Percentiles rank a stretch among this genome's conserved stretches.
Conservation (phyloP, 2,329 filamentous ascomycete genomes). For the Monosporascus sp. region DNA sequence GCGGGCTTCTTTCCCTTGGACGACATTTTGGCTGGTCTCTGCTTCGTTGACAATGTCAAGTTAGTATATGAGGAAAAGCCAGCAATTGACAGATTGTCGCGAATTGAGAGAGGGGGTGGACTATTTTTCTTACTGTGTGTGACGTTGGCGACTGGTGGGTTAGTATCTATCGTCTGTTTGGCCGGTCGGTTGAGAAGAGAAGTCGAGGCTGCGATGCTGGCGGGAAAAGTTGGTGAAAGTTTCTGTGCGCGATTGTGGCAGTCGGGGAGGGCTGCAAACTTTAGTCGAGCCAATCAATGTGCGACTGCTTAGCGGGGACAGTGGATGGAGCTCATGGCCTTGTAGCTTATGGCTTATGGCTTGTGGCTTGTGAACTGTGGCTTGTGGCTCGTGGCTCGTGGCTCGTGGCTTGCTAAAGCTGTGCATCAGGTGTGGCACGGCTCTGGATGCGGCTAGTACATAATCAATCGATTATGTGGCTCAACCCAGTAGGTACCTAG, state of each 20-base stretch:
- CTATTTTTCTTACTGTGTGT: neutral
- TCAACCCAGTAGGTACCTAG: no score
- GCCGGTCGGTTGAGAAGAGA: neutral
- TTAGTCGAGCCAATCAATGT: neutral
- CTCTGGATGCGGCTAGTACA: no score
- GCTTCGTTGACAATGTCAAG: neutral
- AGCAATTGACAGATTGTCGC: neutral
- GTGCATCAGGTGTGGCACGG: no score
- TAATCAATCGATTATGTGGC: no score
- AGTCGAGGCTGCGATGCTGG: neutral
- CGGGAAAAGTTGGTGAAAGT: neutral
- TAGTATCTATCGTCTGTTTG: neutral
- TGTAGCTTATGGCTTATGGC: no score
- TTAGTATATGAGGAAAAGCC: neutral
- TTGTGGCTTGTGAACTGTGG: no score
- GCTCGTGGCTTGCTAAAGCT: no score
- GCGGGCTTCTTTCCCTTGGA: slow-evolving; percentile 59
- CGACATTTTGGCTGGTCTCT: slow-evolving; percentile 49
- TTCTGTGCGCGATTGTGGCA: neutral
- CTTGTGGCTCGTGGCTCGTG: no score
- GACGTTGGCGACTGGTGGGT: neutral
- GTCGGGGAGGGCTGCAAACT: neutral
- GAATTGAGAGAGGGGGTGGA: neutral
- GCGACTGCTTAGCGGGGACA: neutral
- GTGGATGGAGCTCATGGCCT: no score